These are phyloP conservation scores for Xerophyta viscosa DNA, from an alignment of 106 monocot genomes.

Conservation along the genomic window DNA sequence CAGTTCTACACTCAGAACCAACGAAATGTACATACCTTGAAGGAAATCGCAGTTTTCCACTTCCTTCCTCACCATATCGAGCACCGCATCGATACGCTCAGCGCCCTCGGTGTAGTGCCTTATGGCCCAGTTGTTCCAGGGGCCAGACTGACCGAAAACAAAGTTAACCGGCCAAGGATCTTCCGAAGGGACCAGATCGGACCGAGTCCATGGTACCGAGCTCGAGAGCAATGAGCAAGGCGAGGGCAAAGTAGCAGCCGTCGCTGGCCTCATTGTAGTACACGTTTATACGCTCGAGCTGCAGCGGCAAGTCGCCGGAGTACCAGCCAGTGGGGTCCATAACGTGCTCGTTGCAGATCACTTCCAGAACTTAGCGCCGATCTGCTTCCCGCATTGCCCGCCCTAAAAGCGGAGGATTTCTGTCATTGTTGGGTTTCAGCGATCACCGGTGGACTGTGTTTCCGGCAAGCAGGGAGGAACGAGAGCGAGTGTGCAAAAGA, in stretches of 20 bases:
- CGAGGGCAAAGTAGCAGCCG: constrained; percentile 11
- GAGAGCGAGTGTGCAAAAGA: too few relatives aligned
- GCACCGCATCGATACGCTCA: too few relatives aligned
- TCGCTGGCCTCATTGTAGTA: constrained; percentile 15
- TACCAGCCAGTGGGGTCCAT: constrained; percentile 19
- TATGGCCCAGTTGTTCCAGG: constrained; percentile 48
- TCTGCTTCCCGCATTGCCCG: constrained; percentile 45
- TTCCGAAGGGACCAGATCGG: constrained; percentile 23
- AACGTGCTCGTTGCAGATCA: constrained; percentile 41
- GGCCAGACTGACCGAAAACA: constrained; percentile 45
- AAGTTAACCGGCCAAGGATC: constrained; percentile 37
- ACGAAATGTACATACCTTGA: constrained; percentile 31
- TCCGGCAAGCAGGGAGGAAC: background rate
- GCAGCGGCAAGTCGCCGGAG: constrained; percentile 11
- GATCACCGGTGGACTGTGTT: background rate
- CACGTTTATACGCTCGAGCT: constrained; percentile 16
- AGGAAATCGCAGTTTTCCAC: constrained; percentile 48
- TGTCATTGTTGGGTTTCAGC: constrained; percentile 13
- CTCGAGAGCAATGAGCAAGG: constrained; percentile 12
- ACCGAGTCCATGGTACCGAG: constrained; percentile 13
- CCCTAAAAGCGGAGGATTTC: constrained; percentile 45
- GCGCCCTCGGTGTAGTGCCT: constrained; percentile 50
- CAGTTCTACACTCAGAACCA: too few relatives aligned
- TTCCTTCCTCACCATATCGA: constrained; percentile 44
- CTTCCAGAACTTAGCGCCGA: constrained; percentile 52